Base-by-base conservation (phyloP, 1,284 basidiomycete species). In the Salmacisia buchloeana region DNA sequence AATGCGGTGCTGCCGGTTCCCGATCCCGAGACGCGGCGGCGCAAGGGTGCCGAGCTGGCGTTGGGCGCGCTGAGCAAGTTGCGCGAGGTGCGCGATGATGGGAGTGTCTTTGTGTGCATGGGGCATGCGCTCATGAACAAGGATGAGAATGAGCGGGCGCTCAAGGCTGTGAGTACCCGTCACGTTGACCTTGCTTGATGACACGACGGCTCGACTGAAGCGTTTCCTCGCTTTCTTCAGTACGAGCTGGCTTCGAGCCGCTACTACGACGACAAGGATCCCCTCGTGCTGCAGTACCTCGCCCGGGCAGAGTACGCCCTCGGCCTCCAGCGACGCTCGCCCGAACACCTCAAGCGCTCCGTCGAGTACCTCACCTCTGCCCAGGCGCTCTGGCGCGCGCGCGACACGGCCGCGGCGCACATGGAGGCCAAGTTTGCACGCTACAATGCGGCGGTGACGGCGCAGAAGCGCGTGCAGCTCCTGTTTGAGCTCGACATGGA, bases 101-200 rank as follows among this genome's bases (percentile, higher is more conserved):
- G 69, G 21, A 77, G 75, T 66, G 76, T 79, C 25, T 72, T 76
- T 58, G 68, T 79, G n/a, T 77, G 76, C 63, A 69, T 73, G 54
- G 77, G 77, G 29, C 77, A 79, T 60, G 74, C 73, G 33, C 70
- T 76, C n/a, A 77, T 77, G 75, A 65, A 69, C 62, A 70, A 73
- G 62, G 74, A 74, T 29, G 77, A 78, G 58, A 74, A 66, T 46
- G 74, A 78, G 46, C 69, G 76, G 12, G 74, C 76, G 5, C 63
- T 69, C 61, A 73, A 76, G 67, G 69, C 70, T 21, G 61, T 63
- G 57, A 58, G 61, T 59, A 21, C n/a, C 18, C 23, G 29, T 15
- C 58, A 35, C 34, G 15, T 33, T 58, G 7, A 23, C 7, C 2
- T 59, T 54, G 10, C n/a, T n/a, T 21, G 9, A 2, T 29, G 57